A percentile compares a stretch with the other conserved stretches of the same genome.
phyloP scores from a whole-genome alignment of 164 flowering plant genomes.

The Stephania japonica region DNA sequence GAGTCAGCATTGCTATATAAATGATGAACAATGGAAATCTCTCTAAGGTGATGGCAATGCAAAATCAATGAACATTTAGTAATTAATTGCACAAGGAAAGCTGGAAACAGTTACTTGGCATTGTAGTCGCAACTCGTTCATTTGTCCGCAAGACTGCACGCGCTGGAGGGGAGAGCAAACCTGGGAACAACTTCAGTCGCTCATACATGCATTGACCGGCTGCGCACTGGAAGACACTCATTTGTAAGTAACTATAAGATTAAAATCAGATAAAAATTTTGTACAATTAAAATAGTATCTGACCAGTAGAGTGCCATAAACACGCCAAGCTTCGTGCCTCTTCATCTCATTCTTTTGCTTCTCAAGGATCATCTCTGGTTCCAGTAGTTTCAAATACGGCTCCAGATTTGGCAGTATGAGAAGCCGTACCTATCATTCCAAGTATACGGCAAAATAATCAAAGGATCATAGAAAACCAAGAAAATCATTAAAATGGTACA shows the following conservation, averaged over 20 bases:
- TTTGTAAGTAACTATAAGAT: constrained; percentile 14
- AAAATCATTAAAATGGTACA: too few relatives aligned
- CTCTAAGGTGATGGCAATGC: neutral
- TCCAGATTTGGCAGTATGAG: constrained; percentile 90
- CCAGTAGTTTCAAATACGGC: constrained; percentile 69
- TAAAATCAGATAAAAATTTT: neutral
- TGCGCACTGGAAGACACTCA: constrained; percentile 48
- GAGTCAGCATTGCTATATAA: too few relatives aligned
- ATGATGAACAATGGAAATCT: too few relatives aligned
- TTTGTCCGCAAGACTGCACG: constrained; percentile 42
- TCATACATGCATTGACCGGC: constrained; percentile 74
- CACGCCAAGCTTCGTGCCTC: constrained; percentile 94
- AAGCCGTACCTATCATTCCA: constrained; percentile 49
- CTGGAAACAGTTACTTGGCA: constrained; percentile 39
- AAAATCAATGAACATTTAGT: too few relatives aligned
- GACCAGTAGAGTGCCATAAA: constrained; percentile 87
- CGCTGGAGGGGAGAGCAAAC: constrained; percentile 45
- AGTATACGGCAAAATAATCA: neutral
- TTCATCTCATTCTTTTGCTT: constrained; percentile 76
- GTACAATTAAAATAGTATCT: constrained; percentile 12
- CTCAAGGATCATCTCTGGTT: constrained; percentile 75
- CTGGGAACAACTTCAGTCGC: constrained; percentile 52
- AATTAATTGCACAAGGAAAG: neutral
- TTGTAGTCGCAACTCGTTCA: constrained; percentile 31
- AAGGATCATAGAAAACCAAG: too few relatives aligned